Conservation (phyloP, 768 basidiomycete genomes). For the Neoboletus subvelutipes region DNA sequence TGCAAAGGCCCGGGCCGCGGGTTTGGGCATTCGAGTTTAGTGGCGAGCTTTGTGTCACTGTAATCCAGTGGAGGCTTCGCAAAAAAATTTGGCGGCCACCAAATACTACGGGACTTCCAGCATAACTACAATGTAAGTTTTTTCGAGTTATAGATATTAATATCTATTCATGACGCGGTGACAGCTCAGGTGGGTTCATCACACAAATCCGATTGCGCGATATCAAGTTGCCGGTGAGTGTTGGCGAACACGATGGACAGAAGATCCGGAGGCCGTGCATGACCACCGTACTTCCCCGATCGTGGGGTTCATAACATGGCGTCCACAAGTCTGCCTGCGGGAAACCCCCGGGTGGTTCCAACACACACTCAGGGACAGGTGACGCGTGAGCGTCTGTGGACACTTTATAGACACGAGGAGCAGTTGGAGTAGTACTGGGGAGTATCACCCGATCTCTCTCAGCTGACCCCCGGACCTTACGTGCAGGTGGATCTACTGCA, state of each 20-base stretch:
- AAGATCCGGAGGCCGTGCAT: constrained; percentile 27
- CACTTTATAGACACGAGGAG: constrained; percentile 18
- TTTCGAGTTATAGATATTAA: no score
- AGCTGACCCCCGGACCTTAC: constrained; percentile 3
- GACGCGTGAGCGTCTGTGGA: background rate
- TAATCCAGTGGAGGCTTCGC: constrained; percentile 9
- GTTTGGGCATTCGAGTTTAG: no score
- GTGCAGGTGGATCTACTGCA: background rate
- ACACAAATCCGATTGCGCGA: constrained; percentile 10
- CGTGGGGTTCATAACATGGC: constrained; percentile 13
- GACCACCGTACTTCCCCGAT: constrained; percentile 6
- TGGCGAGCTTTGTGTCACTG: background rate
- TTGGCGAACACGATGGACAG: constrained; percentile 16
- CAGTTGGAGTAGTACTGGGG: constrained; percentile 3
- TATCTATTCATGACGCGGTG: background rate
- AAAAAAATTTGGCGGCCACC: background rate
- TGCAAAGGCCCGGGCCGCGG: no score
- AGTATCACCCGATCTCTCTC: background rate
- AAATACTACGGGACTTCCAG: background rate
- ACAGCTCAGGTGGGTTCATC: background rate
- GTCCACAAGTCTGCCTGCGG: constrained; percentile 29
- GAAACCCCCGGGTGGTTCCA: constrained; percentile 10
- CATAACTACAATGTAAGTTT: no score
- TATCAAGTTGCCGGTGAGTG: constrained; percentile 16
- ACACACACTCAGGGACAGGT: constrained; percentile 16